A percentile compares a stretch with the other conserved stretches of the same genome.
phyloP scores from a whole-genome alignment of 2,329 filamentous ascomycete species.

The Neocucurbitaria cava region DNA sequence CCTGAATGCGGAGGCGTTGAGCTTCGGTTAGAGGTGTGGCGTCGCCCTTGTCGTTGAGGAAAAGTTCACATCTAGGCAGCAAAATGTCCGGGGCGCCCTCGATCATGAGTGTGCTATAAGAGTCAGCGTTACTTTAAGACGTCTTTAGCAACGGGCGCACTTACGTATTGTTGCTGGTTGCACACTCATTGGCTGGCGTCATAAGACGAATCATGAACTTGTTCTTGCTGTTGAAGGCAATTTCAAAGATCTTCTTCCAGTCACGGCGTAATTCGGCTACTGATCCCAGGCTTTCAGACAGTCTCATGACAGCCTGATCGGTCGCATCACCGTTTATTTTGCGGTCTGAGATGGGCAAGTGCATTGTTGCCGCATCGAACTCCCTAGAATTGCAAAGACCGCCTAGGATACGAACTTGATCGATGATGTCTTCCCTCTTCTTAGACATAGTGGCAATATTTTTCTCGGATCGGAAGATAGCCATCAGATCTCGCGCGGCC shows the following conservation, averaged over 20 bases:
- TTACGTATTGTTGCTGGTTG: slow-evolving; percentile 31
- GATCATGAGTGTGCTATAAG: slow-evolving; percentile 66
- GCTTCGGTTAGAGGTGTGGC: slow-evolving; percentile 56
- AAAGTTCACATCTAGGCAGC: slow-evolving; percentile 66
- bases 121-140: slow-evolving; percentile 11
- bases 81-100: slow-evolving; percentile 81
- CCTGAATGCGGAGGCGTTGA: slow-evolving; percentile 59
- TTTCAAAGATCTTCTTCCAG: slow-evolving; percentile 68
- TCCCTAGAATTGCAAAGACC: slow-evolving; percentile 78
- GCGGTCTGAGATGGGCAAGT: slow-evolving; percentile 65
- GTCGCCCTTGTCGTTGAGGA: slow-evolving; percentile 63
- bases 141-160: background rate
- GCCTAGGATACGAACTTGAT: slow-evolving; percentile 66
- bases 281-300: slow-evolving; percentile 70
- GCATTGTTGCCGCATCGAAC: slow-evolving; percentile 70
- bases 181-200: slow-evolving; percentile 45
- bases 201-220: slow-evolving; percentile 79
- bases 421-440: slow-evolving; percentile 40
- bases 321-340: slow-evolving; percentile 78
- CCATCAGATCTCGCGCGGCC: slow-evolving; percentile 53
- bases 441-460: slow-evolving; percentile 31
- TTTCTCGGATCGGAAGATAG: slow-evolving; percentile 46
- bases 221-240: slow-evolving; percentile 81
- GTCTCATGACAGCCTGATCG: slow-evolving; percentile 75
- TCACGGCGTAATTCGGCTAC: slow-evolving; percentile 66